These are phyloP conservation scores for Rosa lucieae DNA, from an alignment of 306 rosid genomes.

Conservation along the genomic window DNA sequence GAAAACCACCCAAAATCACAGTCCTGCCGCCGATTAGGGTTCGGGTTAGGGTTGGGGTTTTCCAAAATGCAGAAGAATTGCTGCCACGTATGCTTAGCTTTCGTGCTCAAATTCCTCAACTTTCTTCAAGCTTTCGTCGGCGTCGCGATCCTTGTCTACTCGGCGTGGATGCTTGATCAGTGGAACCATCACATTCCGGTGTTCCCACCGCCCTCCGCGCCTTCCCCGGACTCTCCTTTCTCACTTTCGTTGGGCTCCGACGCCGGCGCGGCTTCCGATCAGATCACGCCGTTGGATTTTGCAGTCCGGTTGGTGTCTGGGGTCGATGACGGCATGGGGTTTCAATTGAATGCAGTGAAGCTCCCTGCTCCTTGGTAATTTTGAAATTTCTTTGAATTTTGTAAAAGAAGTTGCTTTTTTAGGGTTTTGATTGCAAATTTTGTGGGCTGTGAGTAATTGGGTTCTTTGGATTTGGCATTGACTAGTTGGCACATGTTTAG, in stretches of 20 bases:
- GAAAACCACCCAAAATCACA: neutral
- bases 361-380: constrained; percentile 85
- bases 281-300: constrained; percentile 22
- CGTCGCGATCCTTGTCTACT: constrained; percentile 67
- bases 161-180: constrained; percentile 81
- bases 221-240: constrained; percentile 38
- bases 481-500: neutral
- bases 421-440: neutral
- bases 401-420: neutral
- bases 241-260: constrained; percentile 29
- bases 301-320: constrained; percentile 38
- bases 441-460: no score
- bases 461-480: neutral
- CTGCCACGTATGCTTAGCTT: constrained; percentile 73
- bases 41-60: constrained; percentile 8
- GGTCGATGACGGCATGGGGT: constrained; percentile 27
- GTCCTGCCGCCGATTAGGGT: neutral
- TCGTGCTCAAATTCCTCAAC: constrained; percentile 69
- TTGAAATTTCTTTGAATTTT: neutral
- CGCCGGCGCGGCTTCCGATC: constrained; percentile 22
- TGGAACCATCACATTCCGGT: constrained; percentile 62
- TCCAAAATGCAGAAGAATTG: constrained; percentile 58
- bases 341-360: constrained; percentile 42
- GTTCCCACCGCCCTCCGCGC: constrained; percentile 45
- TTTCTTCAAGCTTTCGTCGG: constrained; percentile 89